phyloP scores from a whole-genome alignment of 2,329 filamentous ascomycete genomes.

The Penicillium sp. region DNA sequence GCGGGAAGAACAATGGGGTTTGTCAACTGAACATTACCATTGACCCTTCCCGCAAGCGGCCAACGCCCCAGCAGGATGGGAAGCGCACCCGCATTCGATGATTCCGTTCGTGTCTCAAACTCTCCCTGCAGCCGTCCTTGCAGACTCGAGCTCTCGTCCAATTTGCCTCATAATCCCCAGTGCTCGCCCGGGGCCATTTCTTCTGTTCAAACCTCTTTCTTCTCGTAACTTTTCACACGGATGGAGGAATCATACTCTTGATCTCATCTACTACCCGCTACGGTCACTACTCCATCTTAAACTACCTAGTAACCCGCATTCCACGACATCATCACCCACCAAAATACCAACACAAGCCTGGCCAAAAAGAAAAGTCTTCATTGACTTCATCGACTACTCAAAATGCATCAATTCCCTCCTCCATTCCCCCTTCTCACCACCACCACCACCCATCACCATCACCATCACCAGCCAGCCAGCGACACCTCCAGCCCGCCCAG shows the following conservation, averaged over 20 bases:
- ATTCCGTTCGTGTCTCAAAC: constrained; percentile 24
- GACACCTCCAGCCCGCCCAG: constrained; percentile 23
- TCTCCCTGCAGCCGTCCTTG: constrained; percentile 28
- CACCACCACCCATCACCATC: not conserved
- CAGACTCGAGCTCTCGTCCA: constrained; percentile 7
- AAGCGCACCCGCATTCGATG: constrained; percentile 15
- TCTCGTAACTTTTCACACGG: not conserved
- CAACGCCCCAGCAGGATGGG: not conserved
- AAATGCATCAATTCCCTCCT: constrained; percentile 27
- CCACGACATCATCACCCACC: not conserved
- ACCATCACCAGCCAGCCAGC: constrained; percentile 18
- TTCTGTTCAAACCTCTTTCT: not conserved
- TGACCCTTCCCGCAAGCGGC: constrained; percentile 27
- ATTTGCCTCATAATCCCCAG: constrained; percentile 8
- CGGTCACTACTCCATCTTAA: not conserved
- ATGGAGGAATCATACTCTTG: not conserved
- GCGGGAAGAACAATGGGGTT: constrained; percentile 5
- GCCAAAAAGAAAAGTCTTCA: not conserved
- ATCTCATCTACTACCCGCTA: not conserved
- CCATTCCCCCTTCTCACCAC: constrained; percentile 31
- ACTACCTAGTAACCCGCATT: not conserved
- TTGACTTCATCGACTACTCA: not conserved
- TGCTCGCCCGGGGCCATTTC: not conserved
- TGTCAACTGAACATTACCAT: constrained; percentile 13
- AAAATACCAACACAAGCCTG: not conserved